Base-by-base conservation (phyloP, 2,329 filamentous ascomycete species). In the Paracoccidioides brasiliensis region DNA sequence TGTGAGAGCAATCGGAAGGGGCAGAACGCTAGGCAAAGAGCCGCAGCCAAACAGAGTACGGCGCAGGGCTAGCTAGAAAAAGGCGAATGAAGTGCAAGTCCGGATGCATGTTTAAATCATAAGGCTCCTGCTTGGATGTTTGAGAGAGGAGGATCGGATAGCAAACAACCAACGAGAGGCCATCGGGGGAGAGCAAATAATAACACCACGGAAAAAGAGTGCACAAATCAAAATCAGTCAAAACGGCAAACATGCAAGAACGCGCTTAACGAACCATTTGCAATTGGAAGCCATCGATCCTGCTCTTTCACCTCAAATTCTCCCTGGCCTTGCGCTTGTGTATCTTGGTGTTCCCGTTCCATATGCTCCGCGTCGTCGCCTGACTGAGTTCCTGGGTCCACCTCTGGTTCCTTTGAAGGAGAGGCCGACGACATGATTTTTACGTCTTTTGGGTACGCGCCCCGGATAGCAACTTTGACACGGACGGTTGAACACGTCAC, bases 261-360 rank as follows among this genome's bases (percentile, higher is more conserved):
- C 63, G 66, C 63, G 65, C 60, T 30, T 42, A 74, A 93, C 93
- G 82, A 82, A 98, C 93, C 93, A 90, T 98, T 98, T 77, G 93
- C 93, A 82, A 98, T 98, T 72, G 93, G 93, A 72, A 98, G 82
- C 93, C 93, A 98, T 80, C 93, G 81, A 76, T 98, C 93, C 76
- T 98, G 93, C 76, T 98, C 93, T 80, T 97, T 97, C 75, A 97
- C 91, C 77, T 97, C 91, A 72, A 96, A 95, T 78, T 97, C 91
- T 75, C 89, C 83, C 74, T 86, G 80, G 72, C 81, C 85, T 73
- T 80, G 80, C 72, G 80, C 79, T 78, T 89, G 85, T 83, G 80
- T 77, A 73, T 90, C 87, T 78, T 73, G 71, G 58, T 74, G 70
- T 57, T 75, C 73, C 65, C 77, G 78, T 69, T 94, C 90, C 88